Base-by-base conservation (phyloP, 1,284 basidiomycete species). In the Boletellus dicymbophilus region DNA sequence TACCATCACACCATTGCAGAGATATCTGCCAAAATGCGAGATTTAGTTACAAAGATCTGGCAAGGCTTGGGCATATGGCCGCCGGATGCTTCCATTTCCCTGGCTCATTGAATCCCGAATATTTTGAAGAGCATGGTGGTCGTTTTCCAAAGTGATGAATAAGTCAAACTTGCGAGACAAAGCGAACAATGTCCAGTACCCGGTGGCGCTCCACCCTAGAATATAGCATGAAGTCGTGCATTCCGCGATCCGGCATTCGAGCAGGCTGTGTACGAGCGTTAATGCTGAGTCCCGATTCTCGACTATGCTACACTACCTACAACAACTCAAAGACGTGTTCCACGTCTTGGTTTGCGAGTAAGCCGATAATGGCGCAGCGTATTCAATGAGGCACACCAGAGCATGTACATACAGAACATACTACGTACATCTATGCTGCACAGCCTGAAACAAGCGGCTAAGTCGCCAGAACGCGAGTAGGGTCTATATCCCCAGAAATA, bases 101-200 rank as follows among this genome's bases (percentile, higher is more conserved):
- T 81, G 2, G 74, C 70, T 11, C 76, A 70, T 57, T 88, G 82
- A 9, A 88, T 77, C 4, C 80, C 77, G 4, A 88, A 69, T 77
- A 88, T 88, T 67, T 85, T 87, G 72, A 83, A 85, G 0, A 88
- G 67, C 77, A 88, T 85, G 0, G 84, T 86, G 0, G 85, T 88
- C 0, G 85, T 89, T 76, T 90, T 88, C 7, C 84, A 86, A 42
- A 12, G 13, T 2, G 7, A n/a, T 41, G n/a, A 51, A 44, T 55
- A 15, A 46, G 54, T 42, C 18, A 5, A 13, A 8, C 11, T 26
- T n/a, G 44, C 1, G 6, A 54, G 16, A 31, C 28, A 22, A 48
- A 70, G n/a, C 61, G 85, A 84, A 85, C 85, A n/a, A n/a, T 0
- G 86, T 89, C 3, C 87, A 86, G 57, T n/a, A n/a, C 85, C 87